Evolutionary conservation across 1,284 basidiomycete genomes (phyloP).

Genomic region (Papiliotrema terrestris): DNA sequence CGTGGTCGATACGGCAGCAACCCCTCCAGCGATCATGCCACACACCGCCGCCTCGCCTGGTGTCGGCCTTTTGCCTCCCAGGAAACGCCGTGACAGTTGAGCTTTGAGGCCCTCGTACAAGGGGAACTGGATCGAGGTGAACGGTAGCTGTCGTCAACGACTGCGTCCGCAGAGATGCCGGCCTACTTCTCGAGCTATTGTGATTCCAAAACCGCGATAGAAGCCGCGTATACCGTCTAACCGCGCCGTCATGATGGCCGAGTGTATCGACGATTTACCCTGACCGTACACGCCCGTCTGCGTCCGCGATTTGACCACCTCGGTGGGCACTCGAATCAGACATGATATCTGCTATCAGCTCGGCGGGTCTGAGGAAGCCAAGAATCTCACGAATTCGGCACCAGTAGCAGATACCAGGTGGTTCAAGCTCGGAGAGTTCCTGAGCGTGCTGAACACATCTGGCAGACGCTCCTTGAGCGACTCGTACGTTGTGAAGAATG

Average conservation of each 20-base stretch:
- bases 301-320: slow-evolving; percentile 83
- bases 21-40: slow-evolving; percentile 84
- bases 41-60: slow-evolving; percentile 86
- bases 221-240: slow-evolving; percentile 66
- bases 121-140: slow-evolving; percentile 96
- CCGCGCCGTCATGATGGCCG: slow-evolving; percentile 53
- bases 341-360: slow-evolving; percentile 69
- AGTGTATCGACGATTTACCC: slow-evolving; percentile 36
- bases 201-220: slow-evolving; percentile 74
- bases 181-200: slow-evolving; percentile 69
- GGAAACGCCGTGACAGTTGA: slow-evolving; percentile 52
- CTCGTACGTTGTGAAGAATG: slow-evolving; percentile 95
- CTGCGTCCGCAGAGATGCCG: not conserved
- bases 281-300: slow-evolving; percentile 70
- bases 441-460: slow-evolving; percentile 43
- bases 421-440: slow-evolving; percentile 62
- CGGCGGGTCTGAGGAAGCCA: not conserved
- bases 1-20: slow-evolving; percentile 86
- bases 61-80: slow-evolving; percentile 56
- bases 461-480: slow-evolving; percentile 73
- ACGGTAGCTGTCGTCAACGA: slow-evolving; percentile 68
- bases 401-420: slow-evolving; percentile 78
- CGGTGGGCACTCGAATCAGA: slow-evolving; percentile 87
- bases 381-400: slow-evolving; percentile 70
- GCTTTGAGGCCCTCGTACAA: slow-evolving; percentile 87